Percentiles rank a stretch among this genome's conserved stretches.
These are phyloP conservation scores for Fusarium illudens DNA, from an alignment of 2,329 filamentous ascomycete species.

Conservation along the genomic window DNA sequence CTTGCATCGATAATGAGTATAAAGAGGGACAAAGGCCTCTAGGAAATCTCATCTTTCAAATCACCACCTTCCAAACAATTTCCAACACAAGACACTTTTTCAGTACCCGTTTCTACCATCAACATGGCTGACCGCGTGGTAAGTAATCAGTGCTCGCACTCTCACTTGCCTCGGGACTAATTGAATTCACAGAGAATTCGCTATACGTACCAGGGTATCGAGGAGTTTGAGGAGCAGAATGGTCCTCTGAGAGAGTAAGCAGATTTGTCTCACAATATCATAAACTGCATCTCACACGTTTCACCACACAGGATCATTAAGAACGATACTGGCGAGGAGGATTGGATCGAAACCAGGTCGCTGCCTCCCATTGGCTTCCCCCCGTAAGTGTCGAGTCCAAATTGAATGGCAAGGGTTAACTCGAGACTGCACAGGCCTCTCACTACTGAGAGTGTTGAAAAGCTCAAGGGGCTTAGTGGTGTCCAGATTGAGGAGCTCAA, in stretches of 20 bases:
- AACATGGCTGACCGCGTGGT: neutral
- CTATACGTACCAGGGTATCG: neutral
- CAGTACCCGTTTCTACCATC: neutral
- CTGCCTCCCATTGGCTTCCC: neutral
- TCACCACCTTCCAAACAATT: neutral
- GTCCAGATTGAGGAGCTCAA: neutral
- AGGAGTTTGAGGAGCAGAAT: neutral
- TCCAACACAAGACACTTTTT: neutral
- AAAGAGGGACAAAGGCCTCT: neutral
- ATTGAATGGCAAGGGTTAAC: neutral
- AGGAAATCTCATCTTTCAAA: neutral
- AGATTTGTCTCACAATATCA: accelerated
- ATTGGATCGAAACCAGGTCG: neutral
- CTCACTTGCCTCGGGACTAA: neutral
- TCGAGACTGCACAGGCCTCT: neutral
- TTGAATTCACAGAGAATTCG: neutral
- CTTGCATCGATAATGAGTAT: neutral
- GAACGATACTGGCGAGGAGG: neutral
- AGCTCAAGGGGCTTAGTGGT: neutral
- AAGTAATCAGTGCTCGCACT: neutral
- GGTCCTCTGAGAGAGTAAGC: neutral
- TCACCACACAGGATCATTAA: neutral
- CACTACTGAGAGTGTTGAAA: neutral
- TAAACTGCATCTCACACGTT: neutral
- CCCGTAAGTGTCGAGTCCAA: neutral